phyloP scores from a whole-genome alignment of 2,329 filamentous ascomycete species.

The Penicillium sp. region DNA sequence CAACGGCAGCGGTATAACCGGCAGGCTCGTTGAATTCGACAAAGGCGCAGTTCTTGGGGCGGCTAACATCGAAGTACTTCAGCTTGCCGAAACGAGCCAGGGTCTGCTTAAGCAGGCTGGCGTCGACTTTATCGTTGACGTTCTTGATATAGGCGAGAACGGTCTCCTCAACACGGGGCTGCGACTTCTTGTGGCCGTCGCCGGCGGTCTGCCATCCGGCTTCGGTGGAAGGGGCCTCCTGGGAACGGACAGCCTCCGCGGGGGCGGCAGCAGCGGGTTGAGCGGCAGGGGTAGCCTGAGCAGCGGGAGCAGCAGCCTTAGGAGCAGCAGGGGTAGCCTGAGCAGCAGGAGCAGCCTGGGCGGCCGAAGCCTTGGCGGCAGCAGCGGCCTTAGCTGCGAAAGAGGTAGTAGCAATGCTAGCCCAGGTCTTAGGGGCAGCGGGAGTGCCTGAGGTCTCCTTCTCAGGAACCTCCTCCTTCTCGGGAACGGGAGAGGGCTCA shows the following conservation, averaged over 20 bases:
- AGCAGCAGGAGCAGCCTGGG: constrained; percentile 39
- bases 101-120: constrained; percentile 67
- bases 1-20: constrained; percentile 78
- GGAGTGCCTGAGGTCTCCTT: constrained; percentile 46
- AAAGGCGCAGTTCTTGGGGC: constrained; percentile 91
- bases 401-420: constrained; percentile 52
- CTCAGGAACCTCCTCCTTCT: constrained; percentile 51
- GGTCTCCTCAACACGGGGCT: constrained; percentile 71
- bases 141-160: constrained; percentile 93
- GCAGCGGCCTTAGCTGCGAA: constrained; percentile 43
- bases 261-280: constrained; percentile 40
- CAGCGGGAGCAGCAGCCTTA: constrained; percentile 35
- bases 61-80: constrained; percentile 63
- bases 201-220: constrained; percentile 87
- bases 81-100: constrained; percentile 69
- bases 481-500: constrained; percentile 56
- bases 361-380: constrained; percentile 33
- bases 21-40: constrained; percentile 84
- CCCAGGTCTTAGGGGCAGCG: constrained; percentile 64
- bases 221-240: constrained; percentile 75
- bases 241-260: constrained; percentile 47
- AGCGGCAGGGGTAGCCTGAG: constrained; percentile 33
- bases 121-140: constrained; percentile 83
- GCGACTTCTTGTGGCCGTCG: constrained; percentile 74
- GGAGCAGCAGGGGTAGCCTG: constrained; percentile 31